Conservation (phyloP, 208 protist species). For the Herpetomonas muscarum region DNA sequence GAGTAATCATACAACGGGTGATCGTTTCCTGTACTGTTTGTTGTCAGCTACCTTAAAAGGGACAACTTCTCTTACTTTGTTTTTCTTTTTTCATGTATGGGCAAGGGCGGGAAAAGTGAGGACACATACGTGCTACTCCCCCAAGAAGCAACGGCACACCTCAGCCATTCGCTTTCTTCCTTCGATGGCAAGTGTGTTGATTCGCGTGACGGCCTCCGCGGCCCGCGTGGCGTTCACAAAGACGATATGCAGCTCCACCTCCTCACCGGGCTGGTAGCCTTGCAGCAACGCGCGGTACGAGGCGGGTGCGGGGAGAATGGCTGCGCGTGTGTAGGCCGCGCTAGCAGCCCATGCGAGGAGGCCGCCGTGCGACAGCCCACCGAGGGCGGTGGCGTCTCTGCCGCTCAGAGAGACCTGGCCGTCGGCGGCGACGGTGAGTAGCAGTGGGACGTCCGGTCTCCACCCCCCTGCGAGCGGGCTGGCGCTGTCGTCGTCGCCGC, state of each 20-base stretch:
- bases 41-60: no score
- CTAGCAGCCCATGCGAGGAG: no score
- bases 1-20: not conserved
- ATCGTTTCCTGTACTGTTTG: no score
- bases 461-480: no score
- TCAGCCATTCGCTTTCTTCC: constrained; percentile 8
- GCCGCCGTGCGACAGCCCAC: no score
- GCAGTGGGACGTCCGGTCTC: no score
- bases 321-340: constrained; percentile 31
- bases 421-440: no score
- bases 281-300: constrained; percentile 40
- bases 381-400: no score
- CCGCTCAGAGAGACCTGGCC: no score
- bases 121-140: not conserved
- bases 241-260: constrained; percentile 31
- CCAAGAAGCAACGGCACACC: not conserved
- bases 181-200: constrained; percentile 21
- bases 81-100: constrained; percentile 3
- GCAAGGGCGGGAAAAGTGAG: not conserved
- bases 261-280: constrained; percentile 19
- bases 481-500: no score
- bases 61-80: no score
- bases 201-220: constrained; percentile 13
- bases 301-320: constrained; percentile 10
- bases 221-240: constrained; percentile 21